Evolutionary conservation across 805 yeast genomes (phyloP).

Genomic region (Blastobotrys attinorum): DNA sequence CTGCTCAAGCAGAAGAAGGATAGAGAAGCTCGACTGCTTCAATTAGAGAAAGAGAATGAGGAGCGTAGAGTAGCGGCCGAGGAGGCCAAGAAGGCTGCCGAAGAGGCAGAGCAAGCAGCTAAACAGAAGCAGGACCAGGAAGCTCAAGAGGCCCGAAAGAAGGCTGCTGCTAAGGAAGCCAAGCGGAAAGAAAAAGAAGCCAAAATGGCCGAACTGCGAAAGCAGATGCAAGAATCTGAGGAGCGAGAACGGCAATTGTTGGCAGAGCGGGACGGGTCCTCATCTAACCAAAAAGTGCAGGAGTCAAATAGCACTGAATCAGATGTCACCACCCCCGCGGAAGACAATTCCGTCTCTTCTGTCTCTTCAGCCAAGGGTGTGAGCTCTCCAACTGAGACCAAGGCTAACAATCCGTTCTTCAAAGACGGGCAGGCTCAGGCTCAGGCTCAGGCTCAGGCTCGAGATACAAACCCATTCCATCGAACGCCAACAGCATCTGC

Average conservation of each 20-base stretch:
- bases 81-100: conserved; percentile 6
- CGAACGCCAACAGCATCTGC: conserved; percentile 11
- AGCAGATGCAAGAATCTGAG: conserved; percentile 3
- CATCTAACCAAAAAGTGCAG: conserved; percentile 19
- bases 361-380: conserved; percentile 5
- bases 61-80: conserved; percentile 5
- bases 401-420: conserved; percentile 14
- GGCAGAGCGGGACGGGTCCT: conserved; percentile 23
- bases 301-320: conserved; percentile 15
- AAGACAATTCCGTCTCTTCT: neutral
- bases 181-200: conserved; percentile 1
- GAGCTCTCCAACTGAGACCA: neutral
- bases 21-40: conserved; percentile 19
- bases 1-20: conserved; percentile 17
- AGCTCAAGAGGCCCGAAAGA: conserved; percentile 1
- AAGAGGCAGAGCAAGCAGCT: conserved; percentile 5
- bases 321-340: neutral
- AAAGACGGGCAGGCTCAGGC: conserved; percentile 4
- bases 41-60: conserved; percentile 16
- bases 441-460: conserved; percentile 6
- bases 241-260: conserved; percentile 17
- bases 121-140: conserved; percentile 3
- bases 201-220: neutral
- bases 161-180: conserved; percentile 1
- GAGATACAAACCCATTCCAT: conserved; percentile 20